Evolutionary conservation across 2,329 filamentous ascomycete genomes (phyloP), one percentile per base, ranked within the genome.

Genomic region (Pseudogymnoascus sp.): DNA sequence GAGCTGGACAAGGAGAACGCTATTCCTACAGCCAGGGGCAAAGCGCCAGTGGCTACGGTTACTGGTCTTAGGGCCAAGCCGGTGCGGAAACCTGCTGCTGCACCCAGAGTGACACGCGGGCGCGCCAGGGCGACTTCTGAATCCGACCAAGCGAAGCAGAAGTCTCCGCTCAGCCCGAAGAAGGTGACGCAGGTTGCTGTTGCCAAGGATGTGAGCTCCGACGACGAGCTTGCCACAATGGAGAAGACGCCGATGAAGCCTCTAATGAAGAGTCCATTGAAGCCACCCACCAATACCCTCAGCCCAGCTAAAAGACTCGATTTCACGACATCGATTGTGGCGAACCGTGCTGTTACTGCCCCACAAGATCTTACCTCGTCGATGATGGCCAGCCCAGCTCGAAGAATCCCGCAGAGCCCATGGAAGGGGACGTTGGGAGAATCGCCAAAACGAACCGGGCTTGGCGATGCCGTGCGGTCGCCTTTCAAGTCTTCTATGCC

Each of bases 1-100:
- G 83, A 84, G 68, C 82, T 83, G 2, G 84, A 86, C 71, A 88
- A 88, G 74, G 85, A 88, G 71, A 88, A 88, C 67, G 74, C 84
- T 38, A 72, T 77, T 19, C 83, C 82, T 13, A 77, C 79, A 5
- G 71, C 72, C 63, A 79, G 79, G 70, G 66, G 69, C 6, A 73
- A 76, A 64, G 65, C 67, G 10, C 35, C 59, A 40, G 59, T n/a
- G 33, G 19, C 59, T 60, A 60, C 59, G 15, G 68, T 67, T 29
- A 75, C 75, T 15, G 78, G 78, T 21, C 73, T 80, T 68, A 75
- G 73, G 64, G 78, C 77, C 5, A 79, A 75, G 66, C 77, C 83
- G 15, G 78, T 84, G 44, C 79, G 83, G 63, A 81, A 78, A 67
- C 71, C 77, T 44, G 76, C 75, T 21, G 67, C 73, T 23, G 33